Percentiles rank a stretch among this genome's conserved stretches.
phyloP scores from a whole-genome alignment of 139 green algal genomes.

The Choricystis sp. region DNA sequence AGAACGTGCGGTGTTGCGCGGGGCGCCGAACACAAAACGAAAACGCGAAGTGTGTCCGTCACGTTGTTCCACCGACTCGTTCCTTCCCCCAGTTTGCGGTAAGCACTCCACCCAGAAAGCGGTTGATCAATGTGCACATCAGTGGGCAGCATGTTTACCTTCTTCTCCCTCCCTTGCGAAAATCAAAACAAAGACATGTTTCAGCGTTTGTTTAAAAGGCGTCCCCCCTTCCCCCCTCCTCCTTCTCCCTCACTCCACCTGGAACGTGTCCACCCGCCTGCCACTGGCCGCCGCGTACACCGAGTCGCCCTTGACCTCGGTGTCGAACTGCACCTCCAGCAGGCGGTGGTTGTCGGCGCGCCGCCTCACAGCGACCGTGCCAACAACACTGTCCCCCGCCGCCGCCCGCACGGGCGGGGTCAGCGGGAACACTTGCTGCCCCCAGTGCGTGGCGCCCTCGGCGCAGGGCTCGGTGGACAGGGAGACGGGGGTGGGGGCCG shows the following conservation, averaged over 20 bases:
- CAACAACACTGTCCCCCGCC: conserved; percentile 31
- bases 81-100: too few species aligned
- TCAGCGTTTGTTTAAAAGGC: too few species aligned
- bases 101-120: too few species aligned
- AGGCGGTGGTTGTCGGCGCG: conserved; percentile 72
- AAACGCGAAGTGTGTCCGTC: too few species aligned
- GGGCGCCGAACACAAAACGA: too few species aligned
- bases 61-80: too few species aligned
- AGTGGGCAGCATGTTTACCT: too few species aligned
- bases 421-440: conserved; percentile 73
- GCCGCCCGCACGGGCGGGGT: conserved; percentile 51
- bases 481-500: conserved; percentile 41
- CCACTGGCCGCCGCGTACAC: background rate
- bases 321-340: conserved; percentile 35
- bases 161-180: too few species aligned
- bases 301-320: conserved; percentile 12
- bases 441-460: conserved; percentile 80
- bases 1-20: too few species aligned
- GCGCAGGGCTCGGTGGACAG: conserved; percentile 74
- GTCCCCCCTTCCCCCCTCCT: too few species aligned
- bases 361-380: conserved; percentile 39
- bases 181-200: too few species aligned
- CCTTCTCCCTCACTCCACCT: conserved; percentile 9
- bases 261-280: conserved; percentile 2
- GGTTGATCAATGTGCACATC: too few species aligned